These are phyloP conservation scores for Cladosporium sp. DNA, from an alignment of 2,329 filamentous ascomycete species.

Conservation along the genomic window DNA sequence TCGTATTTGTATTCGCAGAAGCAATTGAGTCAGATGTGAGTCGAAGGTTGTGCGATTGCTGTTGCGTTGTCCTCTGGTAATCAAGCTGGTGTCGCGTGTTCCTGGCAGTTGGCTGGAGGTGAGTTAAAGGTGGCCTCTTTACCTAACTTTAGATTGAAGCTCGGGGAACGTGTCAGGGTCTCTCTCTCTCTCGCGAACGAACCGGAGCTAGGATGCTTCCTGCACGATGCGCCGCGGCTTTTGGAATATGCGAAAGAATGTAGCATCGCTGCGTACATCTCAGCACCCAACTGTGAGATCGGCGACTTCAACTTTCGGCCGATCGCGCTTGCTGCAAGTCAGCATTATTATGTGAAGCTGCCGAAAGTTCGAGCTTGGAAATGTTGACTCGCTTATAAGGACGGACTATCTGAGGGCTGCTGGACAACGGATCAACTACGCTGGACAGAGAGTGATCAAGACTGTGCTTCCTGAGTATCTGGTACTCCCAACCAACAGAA, in stretches of 20 bases:
- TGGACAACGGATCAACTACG: background rate
- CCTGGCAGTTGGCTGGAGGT: background rate
- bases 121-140: slow-evolving; percentile 7
- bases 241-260: too few relatives aligned
- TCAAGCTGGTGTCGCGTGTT: background rate
- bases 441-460: background rate
- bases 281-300: background rate
- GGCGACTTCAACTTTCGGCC: too few relatives aligned
- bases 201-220: background rate
- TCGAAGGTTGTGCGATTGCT: background rate
- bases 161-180: background rate
- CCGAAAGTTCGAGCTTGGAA: background rate
- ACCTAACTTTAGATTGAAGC: slow-evolving; percentile 4
- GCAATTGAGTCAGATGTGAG: too few relatives aligned
- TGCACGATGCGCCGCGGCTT: too few relatives aligned
- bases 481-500: background rate
- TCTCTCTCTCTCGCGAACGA: background rate
- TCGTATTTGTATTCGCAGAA: too few relatives aligned
- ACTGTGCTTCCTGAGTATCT: background rate
- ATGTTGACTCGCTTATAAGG: background rate
- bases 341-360: background rate
- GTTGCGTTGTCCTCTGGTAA: background rate
- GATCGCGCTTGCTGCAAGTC: background rate
- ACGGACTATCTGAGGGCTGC: background rate
- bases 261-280: background rate